A percentile compares a stretch with the other conserved stretches of the same genome.
phyloP scores from a whole-genome alignment of 1,284 basidiomycete genomes.

The Vanrija sp. region DNA sequence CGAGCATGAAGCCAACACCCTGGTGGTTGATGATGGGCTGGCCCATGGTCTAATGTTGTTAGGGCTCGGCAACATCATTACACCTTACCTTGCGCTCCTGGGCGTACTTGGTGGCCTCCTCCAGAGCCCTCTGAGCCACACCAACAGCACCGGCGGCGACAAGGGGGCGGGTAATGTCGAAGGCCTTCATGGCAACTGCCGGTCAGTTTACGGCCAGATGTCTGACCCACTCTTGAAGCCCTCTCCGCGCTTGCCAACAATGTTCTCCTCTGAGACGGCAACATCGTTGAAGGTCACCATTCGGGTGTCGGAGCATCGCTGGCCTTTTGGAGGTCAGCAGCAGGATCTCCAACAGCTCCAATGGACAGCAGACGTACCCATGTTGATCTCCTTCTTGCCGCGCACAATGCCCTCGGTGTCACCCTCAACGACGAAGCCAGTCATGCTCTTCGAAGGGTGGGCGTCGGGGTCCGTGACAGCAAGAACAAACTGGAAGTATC shows the following conservation, averaged over 20 bases:
- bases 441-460: constrained; percentile 53
- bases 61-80: not conserved
- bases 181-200: constrained; percentile 52
- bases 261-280: constrained; percentile 53
- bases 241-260: constrained; percentile 54
- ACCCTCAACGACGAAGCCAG: constrained; percentile 57
- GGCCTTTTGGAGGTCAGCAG: constrained; percentile 27
- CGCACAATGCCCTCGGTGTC: constrained; percentile 52
- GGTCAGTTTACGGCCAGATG: not conserved
- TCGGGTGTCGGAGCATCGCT: constrained; percentile 56
- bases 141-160: constrained; percentile 56
- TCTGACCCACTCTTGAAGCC: constrained; percentile 51
- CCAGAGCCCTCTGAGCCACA: constrained; percentile 54
- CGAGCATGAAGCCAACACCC: constrained; percentile 55
- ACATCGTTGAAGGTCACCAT: constrained; percentile 57
- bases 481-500: constrained; percentile 50
- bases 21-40: constrained; percentile 57
- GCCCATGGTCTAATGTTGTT: constrained; percentile 53
- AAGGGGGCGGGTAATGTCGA: constrained; percentile 54
- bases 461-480: constrained; percentile 54
- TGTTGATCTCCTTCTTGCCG: constrained; percentile 58
- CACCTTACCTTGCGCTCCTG: constrained; percentile 51
- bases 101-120: constrained; percentile 56
- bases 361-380: constrained; percentile 45
- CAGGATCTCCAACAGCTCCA: not conserved